These are phyloP conservation scores for Trametes villosa DNA, from an alignment of 768 basidiomycete species.

Conservation along the genomic window DNA sequence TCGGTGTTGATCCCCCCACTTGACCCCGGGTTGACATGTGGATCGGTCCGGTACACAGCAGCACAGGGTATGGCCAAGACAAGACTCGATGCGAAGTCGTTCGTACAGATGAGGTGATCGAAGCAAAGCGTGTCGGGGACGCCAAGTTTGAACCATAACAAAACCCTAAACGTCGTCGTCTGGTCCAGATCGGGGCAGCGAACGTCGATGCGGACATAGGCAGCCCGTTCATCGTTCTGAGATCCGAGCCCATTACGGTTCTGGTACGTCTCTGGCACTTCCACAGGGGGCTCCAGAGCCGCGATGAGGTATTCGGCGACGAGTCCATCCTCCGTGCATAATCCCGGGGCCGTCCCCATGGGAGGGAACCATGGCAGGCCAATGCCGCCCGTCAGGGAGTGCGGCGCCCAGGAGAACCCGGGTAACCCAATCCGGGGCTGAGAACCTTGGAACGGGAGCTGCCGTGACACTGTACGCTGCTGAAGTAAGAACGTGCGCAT, in stretches of 20 bases:
- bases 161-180: too few species aligned
- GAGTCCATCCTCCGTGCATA: slow-evolving; percentile 7
- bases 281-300: background rate
- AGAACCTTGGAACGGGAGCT: background rate
- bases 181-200: too few species aligned
- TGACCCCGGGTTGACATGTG: too few species aligned
- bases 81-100: too few species aligned
- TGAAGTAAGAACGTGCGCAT: slow-evolving; percentile 6
- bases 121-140: too few species aligned
- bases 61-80: too few species aligned
- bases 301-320: background rate
- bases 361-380: background rate
- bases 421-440: background rate
- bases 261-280: background rate
- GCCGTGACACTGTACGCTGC: background rate
- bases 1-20: too few species aligned
- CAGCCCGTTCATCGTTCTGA: background rate
- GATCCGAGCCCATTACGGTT: background rate
- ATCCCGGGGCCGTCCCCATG: background rate
- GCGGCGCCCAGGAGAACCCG: slow-evolving; percentile 4
- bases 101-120: too few species aligned
- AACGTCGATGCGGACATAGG: too few species aligned
- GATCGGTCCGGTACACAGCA: too few species aligned
- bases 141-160: too few species aligned
- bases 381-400: background rate